Base-by-base conservation (phyloP, 2,329 filamentous ascomycete species). In the Westerdykella ornata region DNA sequence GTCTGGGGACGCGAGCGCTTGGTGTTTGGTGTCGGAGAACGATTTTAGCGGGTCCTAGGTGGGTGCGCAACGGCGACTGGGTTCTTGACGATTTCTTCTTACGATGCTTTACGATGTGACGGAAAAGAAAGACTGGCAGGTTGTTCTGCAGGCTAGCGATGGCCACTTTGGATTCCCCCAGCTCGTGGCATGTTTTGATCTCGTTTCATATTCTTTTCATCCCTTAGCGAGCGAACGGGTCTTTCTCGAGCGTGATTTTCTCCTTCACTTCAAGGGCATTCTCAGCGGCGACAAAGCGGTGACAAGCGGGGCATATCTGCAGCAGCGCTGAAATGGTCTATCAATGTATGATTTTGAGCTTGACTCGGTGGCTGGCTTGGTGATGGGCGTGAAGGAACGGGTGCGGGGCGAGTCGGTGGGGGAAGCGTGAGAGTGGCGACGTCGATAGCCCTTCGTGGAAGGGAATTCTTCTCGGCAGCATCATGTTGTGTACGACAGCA, bases 101-200 rank as follows among this genome's bases (percentile, higher is more conserved):
- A 75, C 68, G 70, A 76, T 63, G n/a, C 66, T 69, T 71, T 65
- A 76, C 66, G 72, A 74, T 64, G 60, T 66, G 63, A 71, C 57
- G 69, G 67, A 70, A 26, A 72, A 70, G 68, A 64, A 65, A 72
- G 65, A 70, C 69, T 68, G 66, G 64, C 62, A 66, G 64, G 54
- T 62, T 50, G 56, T 53, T 58, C 61, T 66, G 62, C 61, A 59
- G 62, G 68, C 68, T 68, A 71, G 69, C 70, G 62, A 72, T 68
- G 69, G 68, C 67, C 63, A 63, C 47, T 53, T 67, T 64, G 53
- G 66, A 63, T 63, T 68, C 67, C 55, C n/a, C 56, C 57, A 57
- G 43, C 49, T 57, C 49, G 49, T 45, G 53, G 47, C 57, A 58
- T 52, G 47, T 56, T 62, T 51, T 42, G 38, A 48, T 50, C 40